Percentiles rank a stretch among this genome's conserved stretches.
Evolutionary conservation across 2,329 filamentous ascomycete species (phyloP).

Genomic region (Arachnomyces sp.): DNA sequence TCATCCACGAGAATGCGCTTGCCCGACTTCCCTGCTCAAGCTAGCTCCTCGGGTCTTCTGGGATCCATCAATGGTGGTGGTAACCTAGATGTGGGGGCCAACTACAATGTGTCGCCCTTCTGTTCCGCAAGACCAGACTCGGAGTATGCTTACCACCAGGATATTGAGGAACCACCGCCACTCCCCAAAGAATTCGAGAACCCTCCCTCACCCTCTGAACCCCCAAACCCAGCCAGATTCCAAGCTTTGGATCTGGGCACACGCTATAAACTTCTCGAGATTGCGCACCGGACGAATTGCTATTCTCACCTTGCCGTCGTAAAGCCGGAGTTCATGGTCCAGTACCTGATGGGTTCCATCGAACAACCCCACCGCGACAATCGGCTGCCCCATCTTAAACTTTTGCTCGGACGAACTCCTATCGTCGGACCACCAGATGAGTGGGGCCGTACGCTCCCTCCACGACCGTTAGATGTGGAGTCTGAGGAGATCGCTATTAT

Average conservation of each 20-base stretch:
- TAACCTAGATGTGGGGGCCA: too few species aligned
- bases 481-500: constrained; percentile 31
- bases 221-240: constrained; percentile 32
- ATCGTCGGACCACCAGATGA: too few species aligned
- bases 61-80: neutral
- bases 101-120: too few species aligned
- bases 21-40: constrained; percentile 7
- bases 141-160: too few species aligned
- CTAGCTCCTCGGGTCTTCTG: too few species aligned
- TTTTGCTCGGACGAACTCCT: too few species aligned
- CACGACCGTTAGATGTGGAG: constrained; percentile 35
- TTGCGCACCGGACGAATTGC: constrained; percentile 38
- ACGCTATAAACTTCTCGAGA: constrained; percentile 34
- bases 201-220: constrained; percentile 10
- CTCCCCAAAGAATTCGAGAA: too few species aligned
- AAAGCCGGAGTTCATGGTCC: constrained; percentile 35
- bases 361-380: too few species aligned
- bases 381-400: too few species aligned
- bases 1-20: constrained; percentile 4
- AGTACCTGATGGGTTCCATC: constrained; percentile 31
- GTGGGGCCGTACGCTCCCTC: constrained; percentile 21
- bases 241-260: constrained; percentile 35
- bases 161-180: too few species aligned
- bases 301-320: constrained; percentile 37
- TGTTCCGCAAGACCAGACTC: too few species aligned